A percentile compares a stretch with the other conserved stretches of the same genome.
phyloP scores from a whole-genome alignment of 441 rosid species.

The Mallotus repandus region DNA sequence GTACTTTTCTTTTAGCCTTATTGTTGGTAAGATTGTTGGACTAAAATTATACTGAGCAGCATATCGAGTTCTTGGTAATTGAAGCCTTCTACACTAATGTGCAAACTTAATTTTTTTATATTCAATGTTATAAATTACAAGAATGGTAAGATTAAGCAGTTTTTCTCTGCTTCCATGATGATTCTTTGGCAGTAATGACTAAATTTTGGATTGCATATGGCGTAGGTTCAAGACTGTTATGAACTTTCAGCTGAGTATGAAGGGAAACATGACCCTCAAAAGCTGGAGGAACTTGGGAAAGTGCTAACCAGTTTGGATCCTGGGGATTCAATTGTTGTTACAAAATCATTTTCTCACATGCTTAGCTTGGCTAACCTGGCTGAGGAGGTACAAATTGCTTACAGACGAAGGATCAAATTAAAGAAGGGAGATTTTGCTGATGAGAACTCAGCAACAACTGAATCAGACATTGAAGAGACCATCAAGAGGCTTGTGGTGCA shows the following conservation, averaged over 20 bases:
- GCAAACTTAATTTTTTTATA: too few relatives aligned
- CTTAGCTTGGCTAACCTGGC: conserved; percentile 94
- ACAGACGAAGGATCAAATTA: conserved; percentile 1
- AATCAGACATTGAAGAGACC: too few relatives aligned
- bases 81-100: too few relatives aligned
- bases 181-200: too few relatives aligned
- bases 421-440: too few relatives aligned
- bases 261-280: conserved; percentile 68
- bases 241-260: conserved; percentile 94
- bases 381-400: conserved; percentile 72
- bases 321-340: conserved; percentile 85
- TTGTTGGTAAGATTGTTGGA: background rate
- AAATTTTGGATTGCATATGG: conserved; percentile 1
- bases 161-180: background rate
- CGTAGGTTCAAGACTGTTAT: conserved; percentile 89
- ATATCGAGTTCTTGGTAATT: too few relatives aligned
- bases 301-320: conserved; percentile 53
- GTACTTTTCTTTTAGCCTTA: too few relatives aligned
- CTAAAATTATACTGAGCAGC: too few relatives aligned
- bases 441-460: too few relatives aligned
- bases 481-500: too few relatives aligned
- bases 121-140: background rate
- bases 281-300: conserved; percentile 11
- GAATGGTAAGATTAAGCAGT: background rate
- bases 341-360: conserved; percentile 91